Conservation (phyloP, 2,329 filamentous ascomycete species). For the Aspergillus felis region DNA sequence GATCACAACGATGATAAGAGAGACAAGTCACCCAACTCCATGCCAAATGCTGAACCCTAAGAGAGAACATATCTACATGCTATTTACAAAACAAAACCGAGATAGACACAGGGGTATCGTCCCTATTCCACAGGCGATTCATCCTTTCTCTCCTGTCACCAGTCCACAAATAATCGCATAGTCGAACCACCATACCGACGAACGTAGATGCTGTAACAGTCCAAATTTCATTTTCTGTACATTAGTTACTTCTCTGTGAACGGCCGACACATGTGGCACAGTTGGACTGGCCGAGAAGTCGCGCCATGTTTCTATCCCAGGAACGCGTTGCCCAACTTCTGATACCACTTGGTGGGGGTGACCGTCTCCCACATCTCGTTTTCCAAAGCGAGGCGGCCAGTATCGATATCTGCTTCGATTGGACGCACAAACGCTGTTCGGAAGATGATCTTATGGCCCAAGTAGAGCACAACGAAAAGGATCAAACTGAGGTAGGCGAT, state of each 20-base stretch:
- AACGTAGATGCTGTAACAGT: not conserved
- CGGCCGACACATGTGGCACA: not conserved
- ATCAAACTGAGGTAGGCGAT: conserved; percentile 62
- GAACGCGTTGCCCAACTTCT: conserved; percentile 9
- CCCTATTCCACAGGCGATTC: not conserved
- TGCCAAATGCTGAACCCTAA: not conserved
- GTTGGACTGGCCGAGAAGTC: not conserved
- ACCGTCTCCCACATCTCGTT: conserved; percentile 33
- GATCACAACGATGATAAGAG: not conserved
- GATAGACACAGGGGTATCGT: not conserved
- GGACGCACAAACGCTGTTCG: conserved; percentile 36
- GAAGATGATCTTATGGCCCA: conserved; percentile 55
- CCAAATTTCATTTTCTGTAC: not conserved
- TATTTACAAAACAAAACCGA: not conserved
- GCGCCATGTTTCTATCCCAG: not conserved
- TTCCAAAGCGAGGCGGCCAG: conserved; percentile 34
- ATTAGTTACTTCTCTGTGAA: not conserved
- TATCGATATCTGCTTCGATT: conserved; percentile 42
- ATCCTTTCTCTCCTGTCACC: not conserved
- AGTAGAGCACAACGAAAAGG: conserved; percentile 57
- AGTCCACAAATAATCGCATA: not conserved
- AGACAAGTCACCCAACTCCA: not conserved
- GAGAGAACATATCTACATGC: not conserved
- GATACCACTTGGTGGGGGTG: conserved; percentile 18
- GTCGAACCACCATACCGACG: not conserved